These are phyloP conservation scores for Aspergillus sparsus DNA, from an alignment of 495 filamentous ascomycete genomes.

Conservation along the genomic window DNA sequence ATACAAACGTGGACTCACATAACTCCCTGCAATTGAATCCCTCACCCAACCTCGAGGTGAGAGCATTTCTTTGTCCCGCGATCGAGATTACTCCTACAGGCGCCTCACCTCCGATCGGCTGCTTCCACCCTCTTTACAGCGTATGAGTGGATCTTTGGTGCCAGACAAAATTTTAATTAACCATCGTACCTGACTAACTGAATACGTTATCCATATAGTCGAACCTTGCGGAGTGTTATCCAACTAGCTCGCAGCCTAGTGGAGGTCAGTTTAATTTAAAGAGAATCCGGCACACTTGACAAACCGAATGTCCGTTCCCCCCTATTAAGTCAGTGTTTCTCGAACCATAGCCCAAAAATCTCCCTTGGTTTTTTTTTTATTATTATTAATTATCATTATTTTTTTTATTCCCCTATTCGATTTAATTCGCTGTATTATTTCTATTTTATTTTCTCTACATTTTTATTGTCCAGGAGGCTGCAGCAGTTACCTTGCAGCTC, in stretches of 20 bases:
- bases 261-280: slow-evolving; percentile 26
- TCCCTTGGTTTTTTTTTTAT: not conserved
- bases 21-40: not conserved
- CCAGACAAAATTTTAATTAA: slow-evolving; percentile 2
- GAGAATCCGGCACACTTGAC: slow-evolving; percentile 12
- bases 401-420: not conserved
- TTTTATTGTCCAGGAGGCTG: too few relatives aligned
- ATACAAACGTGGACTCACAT: too few relatives aligned
- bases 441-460: too few relatives aligned
- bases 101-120: not conserved
- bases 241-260: slow-evolving; percentile 15
- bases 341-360: not conserved
- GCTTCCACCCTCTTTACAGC: slow-evolving; percentile 1
- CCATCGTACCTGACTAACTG: slow-evolving; percentile 6
- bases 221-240: slow-evolving; percentile 16
- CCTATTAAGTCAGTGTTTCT: slow-evolving; percentile 9
- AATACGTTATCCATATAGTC: not conserved
- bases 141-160: slow-evolving; percentile 5
- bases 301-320: slow-evolving; percentile 14
- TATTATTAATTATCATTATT: not conserved
- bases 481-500: too few relatives aligned
- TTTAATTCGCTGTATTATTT: too few relatives aligned
- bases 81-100: not conserved
- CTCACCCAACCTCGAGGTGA: not conserved
- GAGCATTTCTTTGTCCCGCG: not conserved